Evolutionary conservation across 140 eudicot genomes (phyloP).

Genomic region (Oenanthe javanica): DNA sequence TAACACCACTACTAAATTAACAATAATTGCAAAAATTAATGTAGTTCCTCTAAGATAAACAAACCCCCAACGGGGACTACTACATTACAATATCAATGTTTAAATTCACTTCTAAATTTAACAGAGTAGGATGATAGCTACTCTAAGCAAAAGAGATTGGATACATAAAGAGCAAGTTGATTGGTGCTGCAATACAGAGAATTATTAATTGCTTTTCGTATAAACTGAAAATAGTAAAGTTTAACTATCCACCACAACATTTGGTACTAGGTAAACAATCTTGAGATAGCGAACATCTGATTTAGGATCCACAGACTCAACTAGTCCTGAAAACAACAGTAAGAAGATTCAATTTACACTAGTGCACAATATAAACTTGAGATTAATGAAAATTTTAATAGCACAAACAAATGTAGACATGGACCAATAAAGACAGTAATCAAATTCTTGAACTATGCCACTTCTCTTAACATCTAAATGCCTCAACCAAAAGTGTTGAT

Average conservation of each 20-base stretch:
- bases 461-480: not conserved
- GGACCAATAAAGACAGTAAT: too few species aligned
- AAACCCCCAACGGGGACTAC: not conserved
- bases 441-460: not conserved
- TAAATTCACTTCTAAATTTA: not conserved
- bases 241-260: not conserved
- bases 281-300: not conserved
- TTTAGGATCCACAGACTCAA: not conserved
- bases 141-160: too few species aligned
- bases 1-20: too few species aligned
- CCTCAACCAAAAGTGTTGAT: too few species aligned
- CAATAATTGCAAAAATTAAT: not conserved
- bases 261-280: not conserved
- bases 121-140: not conserved
- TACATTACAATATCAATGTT: not conserved
- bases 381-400: not conserved
- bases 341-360: not conserved
- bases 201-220: not conserved
- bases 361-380: not conserved
- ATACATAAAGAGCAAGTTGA: not conserved
- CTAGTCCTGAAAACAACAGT: not conserved
- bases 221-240: not conserved
- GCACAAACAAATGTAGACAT: not conserved
- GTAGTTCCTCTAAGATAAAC: not conserved
- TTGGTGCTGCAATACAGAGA: not conserved